Evolutionary conservation across 768 basidiomycete genomes (phyloP).

Genomic region (Hydnomerulius pinastri): DNA sequence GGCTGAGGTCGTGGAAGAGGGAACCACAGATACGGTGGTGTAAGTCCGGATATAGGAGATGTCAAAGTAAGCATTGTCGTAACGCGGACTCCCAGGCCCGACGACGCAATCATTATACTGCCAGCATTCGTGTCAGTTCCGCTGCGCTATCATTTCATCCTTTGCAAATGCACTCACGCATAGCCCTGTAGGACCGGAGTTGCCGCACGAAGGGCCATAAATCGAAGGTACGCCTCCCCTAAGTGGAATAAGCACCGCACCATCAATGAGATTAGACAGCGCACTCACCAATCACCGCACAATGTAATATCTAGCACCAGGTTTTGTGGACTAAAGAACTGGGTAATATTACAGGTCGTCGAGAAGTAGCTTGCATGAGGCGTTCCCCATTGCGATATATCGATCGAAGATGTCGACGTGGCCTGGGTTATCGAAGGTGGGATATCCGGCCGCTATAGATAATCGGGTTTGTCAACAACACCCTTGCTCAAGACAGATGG

Average conservation of each 20-base stretch:
- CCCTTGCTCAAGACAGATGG: neutral
- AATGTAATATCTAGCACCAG: slow-evolving; percentile 57
- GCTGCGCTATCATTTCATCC: neutral
- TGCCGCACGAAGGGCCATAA: slow-evolving; percentile 45
- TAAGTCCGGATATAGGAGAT: slow-evolving; percentile 67
- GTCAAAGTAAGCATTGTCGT: slow-evolving; percentile 66
- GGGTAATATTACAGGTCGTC: slow-evolving; percentile 43
- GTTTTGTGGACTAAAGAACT: slow-evolving; percentile 50
- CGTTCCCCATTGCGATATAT: slow-evolving; percentile 44
- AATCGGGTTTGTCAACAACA: slow-evolving; percentile 16
- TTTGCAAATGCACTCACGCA: slow-evolving; percentile 37
- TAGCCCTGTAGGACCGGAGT: slow-evolving; percentile 37
- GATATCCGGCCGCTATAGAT: slow-evolving; percentile 39
- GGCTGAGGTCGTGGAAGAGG: slow-evolving; percentile 9
- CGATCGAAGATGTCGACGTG: slow-evolving; percentile 34
- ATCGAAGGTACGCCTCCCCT: slow-evolving; percentile 53
- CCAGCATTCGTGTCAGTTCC: neutral
- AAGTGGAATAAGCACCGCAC: neutral
- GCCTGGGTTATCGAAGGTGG: slow-evolving; percentile 37
- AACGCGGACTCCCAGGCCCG: slow-evolving; percentile 54
- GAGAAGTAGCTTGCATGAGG: slow-evolving; percentile 48
- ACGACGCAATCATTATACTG: slow-evolving; percentile 58
- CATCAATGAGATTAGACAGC: neutral
- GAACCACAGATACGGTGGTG: slow-evolving; percentile 26
- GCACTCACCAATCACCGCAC: slow-evolving; percentile 48